These are phyloP conservation scores for Saraca asoca DNA, from an alignment of 331 rosid genomes.

Conservation along the genomic window DNA sequence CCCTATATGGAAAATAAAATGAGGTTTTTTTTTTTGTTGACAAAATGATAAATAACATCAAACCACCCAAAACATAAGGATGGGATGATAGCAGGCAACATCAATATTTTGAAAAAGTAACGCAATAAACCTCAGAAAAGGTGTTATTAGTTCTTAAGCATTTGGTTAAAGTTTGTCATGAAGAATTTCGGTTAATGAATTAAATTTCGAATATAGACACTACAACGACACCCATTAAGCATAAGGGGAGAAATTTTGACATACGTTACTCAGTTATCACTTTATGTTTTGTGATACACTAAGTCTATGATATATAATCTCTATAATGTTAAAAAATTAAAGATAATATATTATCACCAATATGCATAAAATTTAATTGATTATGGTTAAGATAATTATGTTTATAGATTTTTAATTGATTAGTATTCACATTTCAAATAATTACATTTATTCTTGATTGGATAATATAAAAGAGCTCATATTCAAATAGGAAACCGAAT, in stretches of 20 bases:
- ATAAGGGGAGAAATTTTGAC: constrained; percentile 9
- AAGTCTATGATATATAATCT: no score
- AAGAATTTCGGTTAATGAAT: not conserved
- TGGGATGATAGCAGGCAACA: not conserved
- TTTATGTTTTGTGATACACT: not conserved
- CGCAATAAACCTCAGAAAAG: constrained; percentile 2
- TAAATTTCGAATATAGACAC: constrained; percentile 9
- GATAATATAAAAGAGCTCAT: no score
- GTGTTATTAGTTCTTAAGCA: no score
- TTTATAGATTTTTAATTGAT: no score
- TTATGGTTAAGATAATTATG: no score
- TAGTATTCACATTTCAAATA: no score
- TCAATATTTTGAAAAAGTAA: not conserved
- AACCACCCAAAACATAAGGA: not conserved
- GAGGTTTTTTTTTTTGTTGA: not conserved
- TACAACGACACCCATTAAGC: not conserved
- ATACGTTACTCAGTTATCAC: not conserved
- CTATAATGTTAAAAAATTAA: no score
- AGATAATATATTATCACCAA: no score
- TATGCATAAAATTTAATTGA: no score
- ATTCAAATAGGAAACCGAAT: no score
- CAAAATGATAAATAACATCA: not conserved
- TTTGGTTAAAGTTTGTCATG: not conserved
- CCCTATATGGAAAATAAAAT: constrained; percentile 3
- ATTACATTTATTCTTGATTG: no score